Evolutionary conservation across 345 rosid species (phyloP), one percentile per base, ranked within the genome.

Genomic region (Trapa incisa): DNA sequence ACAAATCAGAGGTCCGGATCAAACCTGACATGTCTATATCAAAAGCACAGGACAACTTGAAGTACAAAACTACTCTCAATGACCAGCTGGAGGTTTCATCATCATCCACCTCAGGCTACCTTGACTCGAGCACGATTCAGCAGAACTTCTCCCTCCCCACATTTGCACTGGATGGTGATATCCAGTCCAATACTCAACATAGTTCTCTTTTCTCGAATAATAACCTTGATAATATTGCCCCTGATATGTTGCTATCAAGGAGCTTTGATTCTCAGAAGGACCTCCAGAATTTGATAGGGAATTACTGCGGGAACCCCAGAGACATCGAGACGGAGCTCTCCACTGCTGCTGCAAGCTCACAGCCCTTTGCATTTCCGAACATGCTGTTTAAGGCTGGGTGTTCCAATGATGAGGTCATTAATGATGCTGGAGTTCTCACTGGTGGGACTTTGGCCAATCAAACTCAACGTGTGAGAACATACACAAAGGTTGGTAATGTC

Each of bases 201-300:
- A 82, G 74, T 73, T 84, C 88, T 67, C 84, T 89, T 7, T 85
- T 86, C 38, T 73, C 89, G 42, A 61, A 87, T 68, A 84, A 79
- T 80, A 58, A 32, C 63, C 75, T 88, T 14, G 92, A 88, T 65
- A 79, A 79, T 71, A 74, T 91, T 77, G 83, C 88, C 43, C 86
- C 97, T 53, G 97, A 94, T 74, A 86, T 86, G 9, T 66, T 94
- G 68, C 77, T 94, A 76, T 82, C 96, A 0, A 86, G 95, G 75
- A 97, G 87, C 67, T 91, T 78, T 68, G 95, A 91, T 74, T 87
- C 97, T 64, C 96, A 88, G 74, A 94, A 90, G 84, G 99, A 94
- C 78, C 88, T 94, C 32, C 99, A 91, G 70, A 87, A 91, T 82
- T 76, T 94, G 84, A 91, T 94, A 69, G 76, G 88, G 45, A 89